These are phyloP conservation scores for Pyrenophora graminea DNA, from an alignment of 2,329 filamentous ascomycete genomes.

Conservation along the genomic window DNA sequence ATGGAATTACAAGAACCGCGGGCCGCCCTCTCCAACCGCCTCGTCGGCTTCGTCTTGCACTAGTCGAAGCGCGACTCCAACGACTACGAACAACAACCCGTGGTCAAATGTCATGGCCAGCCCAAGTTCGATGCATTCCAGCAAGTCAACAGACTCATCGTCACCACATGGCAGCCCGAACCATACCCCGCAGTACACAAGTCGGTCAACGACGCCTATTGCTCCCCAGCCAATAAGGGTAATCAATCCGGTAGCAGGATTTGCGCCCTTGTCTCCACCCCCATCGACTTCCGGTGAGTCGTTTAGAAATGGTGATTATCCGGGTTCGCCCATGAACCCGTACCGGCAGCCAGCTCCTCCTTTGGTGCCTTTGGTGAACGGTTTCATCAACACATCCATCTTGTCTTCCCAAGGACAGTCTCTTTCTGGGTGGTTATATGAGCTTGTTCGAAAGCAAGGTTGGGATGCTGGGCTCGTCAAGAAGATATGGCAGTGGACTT, in stretches of 20 bases:
- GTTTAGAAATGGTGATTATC: constrained; percentile 36
- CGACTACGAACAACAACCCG: constrained; percentile 44
- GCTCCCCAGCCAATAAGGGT: constrained; percentile 45
- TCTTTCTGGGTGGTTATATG: constrained; percentile 44
- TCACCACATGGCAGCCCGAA: constrained; percentile 44
- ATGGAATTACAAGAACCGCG: constrained; percentile 43
- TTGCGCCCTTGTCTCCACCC: constrained; percentile 41
- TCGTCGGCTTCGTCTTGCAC: constrained; percentile 47
- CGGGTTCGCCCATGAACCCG: constrained; percentile 40
- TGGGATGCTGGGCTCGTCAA: constrained; percentile 42
- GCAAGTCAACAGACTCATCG: constrained; percentile 38
- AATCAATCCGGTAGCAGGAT: constrained; percentile 39
- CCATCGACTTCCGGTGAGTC: constrained; percentile 35
- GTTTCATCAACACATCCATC: constrained; percentile 43
- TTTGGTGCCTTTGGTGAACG: constrained; percentile 40
- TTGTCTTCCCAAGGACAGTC: constrained; percentile 45
- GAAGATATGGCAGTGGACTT: constrained; percentile 48
- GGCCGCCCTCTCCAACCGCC: constrained; percentile 43
- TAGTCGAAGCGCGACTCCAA: constrained; percentile 45
- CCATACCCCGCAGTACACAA: constrained; percentile 45
- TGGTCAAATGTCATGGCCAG: constrained; percentile 45
- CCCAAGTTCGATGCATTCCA: constrained; percentile 35
- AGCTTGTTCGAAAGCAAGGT: constrained; percentile 42
- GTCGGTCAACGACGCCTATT: constrained; percentile 44
- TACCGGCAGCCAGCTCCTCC: constrained; percentile 38